Base-by-base conservation (phyloP, 2,329 filamentous ascomycete species). In the Meredithiella fracta region DNA sequence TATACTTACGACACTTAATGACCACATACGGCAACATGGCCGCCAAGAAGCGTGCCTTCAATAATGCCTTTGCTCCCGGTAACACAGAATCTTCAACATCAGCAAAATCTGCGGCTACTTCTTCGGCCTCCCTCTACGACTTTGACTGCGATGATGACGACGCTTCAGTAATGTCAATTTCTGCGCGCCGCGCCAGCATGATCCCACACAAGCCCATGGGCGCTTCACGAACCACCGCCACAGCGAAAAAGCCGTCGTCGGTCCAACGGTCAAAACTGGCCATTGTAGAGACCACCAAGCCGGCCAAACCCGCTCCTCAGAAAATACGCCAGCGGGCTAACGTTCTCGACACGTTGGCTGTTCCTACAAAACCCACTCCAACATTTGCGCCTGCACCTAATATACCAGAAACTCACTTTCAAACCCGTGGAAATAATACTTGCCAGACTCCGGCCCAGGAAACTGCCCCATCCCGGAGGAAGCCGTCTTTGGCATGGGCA, bases 231-330 rank as follows among this genome's bases (percentile, higher is more conserved):
- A 15, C 20, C 25, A 15, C 57, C 15, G 14, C 57, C 9, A 51
- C 54, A 25, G 34, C 26, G 25, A 50, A 54, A 22, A 52, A 34
- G 25, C 23, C 50, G 25, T 22, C 22, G n/a, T 26, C 22, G 23
- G 23, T 34, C 11, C 49, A 40, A 51, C 44, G 51, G 11, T 37
- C 26, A 4, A 64, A 63, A 59, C 53, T 60, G 54, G 61, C 62
- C 47, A 59, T 59, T 54, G 60, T 56, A 17, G 60, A 61, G 38
- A 59, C 62, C 23, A 44, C 59, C 44, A 59, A 59, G 54, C 9
- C 51, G 3, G 22, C 57, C 15, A 56, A 55, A 40, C 44, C 57
- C 26, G 37, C 31, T 22, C 31, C 50, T 1, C 55, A 56, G 14
- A 59, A 59, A 50, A 25, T 53, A 44, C 53, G 57, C 22, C 54